Evolutionary conservation across 2,329 filamentous ascomycete genomes (phyloP).

Genomic region (Dactylellina sp.): DNA sequence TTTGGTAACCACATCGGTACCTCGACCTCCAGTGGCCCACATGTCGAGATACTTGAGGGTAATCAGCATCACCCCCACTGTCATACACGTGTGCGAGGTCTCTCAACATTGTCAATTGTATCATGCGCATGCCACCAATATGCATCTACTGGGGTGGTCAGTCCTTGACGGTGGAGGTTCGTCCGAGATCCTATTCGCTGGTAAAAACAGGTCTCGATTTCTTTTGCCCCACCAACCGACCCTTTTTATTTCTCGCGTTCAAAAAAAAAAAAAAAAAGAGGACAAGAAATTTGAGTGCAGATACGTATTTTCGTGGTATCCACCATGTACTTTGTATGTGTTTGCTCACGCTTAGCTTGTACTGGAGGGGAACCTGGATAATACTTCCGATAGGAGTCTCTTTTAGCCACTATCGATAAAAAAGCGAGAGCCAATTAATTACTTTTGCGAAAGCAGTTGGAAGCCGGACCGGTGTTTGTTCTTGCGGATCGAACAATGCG

Average conservation of each 20-base stretch:
- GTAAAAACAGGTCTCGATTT: constrained; percentile 37
- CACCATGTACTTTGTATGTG: neutral
- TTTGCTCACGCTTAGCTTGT: neutral
- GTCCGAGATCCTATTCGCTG: constrained; percentile 49
- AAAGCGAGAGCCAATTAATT: no score
- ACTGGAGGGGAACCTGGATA: neutral
- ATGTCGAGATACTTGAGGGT: neutral
- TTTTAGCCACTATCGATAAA: neutral
- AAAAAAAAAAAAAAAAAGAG: neutral
- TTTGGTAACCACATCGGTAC: neutral
- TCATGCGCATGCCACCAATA: constrained; percentile 33
- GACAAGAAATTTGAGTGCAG: neutral
- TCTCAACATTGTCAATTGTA: constrained; percentile 19
- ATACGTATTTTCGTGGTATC: neutral
- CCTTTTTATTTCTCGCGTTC: constrained; percentile 12
- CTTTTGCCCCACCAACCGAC: constrained; percentile 30
- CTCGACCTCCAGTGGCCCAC: neutral
- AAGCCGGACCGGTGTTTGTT: neutral
- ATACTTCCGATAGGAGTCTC: neutral
- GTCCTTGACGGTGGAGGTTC: constrained; percentile 24
- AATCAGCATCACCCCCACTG: neutral
- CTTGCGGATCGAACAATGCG: neutral
- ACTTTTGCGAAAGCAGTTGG: neutral
- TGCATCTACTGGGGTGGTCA: constrained; percentile 41
- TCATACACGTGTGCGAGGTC: neutral